These are phyloP conservation scores for Cicer pinnatifidum DNA, from an alignment of 306 rosid genomes.

Conservation along the genomic window DNA sequence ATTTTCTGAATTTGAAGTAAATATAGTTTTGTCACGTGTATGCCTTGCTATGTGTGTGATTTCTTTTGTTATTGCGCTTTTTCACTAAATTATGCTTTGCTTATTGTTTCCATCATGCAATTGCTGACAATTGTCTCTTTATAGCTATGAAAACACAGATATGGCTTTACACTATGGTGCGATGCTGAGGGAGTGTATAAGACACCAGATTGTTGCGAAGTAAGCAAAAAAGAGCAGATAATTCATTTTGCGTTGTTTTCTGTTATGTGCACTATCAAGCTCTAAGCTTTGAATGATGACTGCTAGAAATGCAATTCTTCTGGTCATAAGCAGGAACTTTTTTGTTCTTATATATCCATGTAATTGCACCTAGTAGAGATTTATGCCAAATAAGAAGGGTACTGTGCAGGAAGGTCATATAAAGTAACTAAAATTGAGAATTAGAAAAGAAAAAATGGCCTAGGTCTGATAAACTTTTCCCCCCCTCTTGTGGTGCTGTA, in stretches of 20 bases:
- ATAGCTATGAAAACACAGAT: constrained; percentile 80
- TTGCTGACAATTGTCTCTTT: constrained; percentile 38
- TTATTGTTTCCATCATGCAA: constrained; percentile 3
- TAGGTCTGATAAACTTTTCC: not conserved
- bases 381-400: constrained; percentile 41
- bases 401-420: constrained; percentile 17
- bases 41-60: constrained; percentile 7
- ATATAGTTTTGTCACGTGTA: constrained; percentile 12
- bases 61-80: constrained; percentile 9
- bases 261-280: constrained; percentile 18
- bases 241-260: constrained; percentile 19
- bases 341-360: constrained; percentile 33
- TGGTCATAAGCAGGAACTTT: constrained; percentile 3
- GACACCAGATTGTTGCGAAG: constrained; percentile 98
- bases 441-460: constrained; percentile 14
- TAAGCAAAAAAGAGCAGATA: constrained; percentile 46
- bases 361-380: constrained; percentile 35
- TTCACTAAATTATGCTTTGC: constrained; percentile 31
- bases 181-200: constrained; percentile 97
- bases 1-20: constrained; percentile 13
- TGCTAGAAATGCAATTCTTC: constrained; percentile 25
- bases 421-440: constrained; percentile 21
- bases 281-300: constrained; percentile 26
- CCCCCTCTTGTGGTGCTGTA: constrained; percentile 29
- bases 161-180: constrained; percentile 99